phyloP scores from a whole-genome alignment of 495 filamentous ascomycete genomes.

The Penicillium bialowiezense region DNA sequence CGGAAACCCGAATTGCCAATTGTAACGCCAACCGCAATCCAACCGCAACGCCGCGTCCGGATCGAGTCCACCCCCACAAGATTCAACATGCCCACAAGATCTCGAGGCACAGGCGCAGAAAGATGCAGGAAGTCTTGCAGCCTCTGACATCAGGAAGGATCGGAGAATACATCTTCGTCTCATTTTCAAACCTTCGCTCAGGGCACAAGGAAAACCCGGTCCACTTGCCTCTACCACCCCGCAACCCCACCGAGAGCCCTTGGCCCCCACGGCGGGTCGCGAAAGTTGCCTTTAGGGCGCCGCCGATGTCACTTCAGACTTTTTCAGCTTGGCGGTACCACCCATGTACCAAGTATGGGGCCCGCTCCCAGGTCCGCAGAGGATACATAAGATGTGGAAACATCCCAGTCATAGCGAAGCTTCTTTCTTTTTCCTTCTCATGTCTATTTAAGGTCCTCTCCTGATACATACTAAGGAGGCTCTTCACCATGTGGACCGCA shows the following conservation, averaged over 20 bases:
- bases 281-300: slow-evolving; percentile 4
- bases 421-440: not conserved
- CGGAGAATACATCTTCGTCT: not conserved
- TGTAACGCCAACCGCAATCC: not conserved
- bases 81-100: not conserved
- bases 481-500: slow-evolving; percentile 35
- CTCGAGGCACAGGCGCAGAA: not conserved
- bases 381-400: not conserved
- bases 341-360: not conserved
- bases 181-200: not conserved
- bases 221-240: not conserved
- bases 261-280: slow-evolving; percentile 6
- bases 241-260: slow-evolving; percentile 1
- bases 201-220: not conserved
- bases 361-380: not conserved
- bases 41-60: not conserved
- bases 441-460: slow-evolving; percentile 4
- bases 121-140: not conserved
- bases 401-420: not conserved
- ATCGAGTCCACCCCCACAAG: not conserved
- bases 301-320: slow-evolving; percentile 5
- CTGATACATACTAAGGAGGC: not conserved
- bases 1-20: not conserved
- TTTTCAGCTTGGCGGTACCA: not conserved
- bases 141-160: not conserved